Evolutionary conservation across 495 filamentous ascomycete species (phyloP), one percentile per base, ranked within the genome.

Genomic region (Usnea hakonensis): DNA sequence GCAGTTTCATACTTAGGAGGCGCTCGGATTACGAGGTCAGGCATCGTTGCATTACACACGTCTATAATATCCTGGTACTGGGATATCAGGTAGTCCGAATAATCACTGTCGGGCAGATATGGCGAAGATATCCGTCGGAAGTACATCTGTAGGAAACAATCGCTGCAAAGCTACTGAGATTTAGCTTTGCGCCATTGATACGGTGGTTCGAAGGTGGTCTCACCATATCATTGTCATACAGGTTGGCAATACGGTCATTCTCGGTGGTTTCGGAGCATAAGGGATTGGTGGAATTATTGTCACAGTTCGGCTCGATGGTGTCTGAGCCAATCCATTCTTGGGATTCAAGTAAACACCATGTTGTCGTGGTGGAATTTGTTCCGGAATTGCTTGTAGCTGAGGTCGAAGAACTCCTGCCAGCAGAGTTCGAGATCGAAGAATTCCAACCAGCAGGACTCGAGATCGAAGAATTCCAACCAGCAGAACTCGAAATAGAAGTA

Each of bases 111-210:
- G 5, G 64, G 64, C 7, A 66, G 55, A 32, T 43, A 66, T 19
- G 64, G 60, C 3, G 64, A 66, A 5, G 38, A 43, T 19, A 66
- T 40, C 28, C 64, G 61, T 46, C 55, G 55, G 40, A 55, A 40
- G 19, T 63, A 52, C 54, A 66, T 59, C 36, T 48, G 30, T 43
- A 66, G 17, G 61, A 66, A 66, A 46, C 64, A 66, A 30, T 66
- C 44, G 44, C 64, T 66, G 60, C 64, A 66, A 28, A 66, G 64
- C 64, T 66, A n/a, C n/a, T n/a, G n/a, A n/a, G n/a, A n/a, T n/a
- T n/a, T n/a, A n/a, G n/a, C n/a, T n/a, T n/a, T n/a, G n/a, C n/a
- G n/a, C n/a, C n/a, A n/a, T n/a, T n/a, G n/a, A n/a, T n/a, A n/a
- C n/a, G n/a, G n/a, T n/a, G n/a, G n/a, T n/a, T n/a, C n/a, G n/a